Evolutionary conservation across 345 rosid genomes (phyloP).

Genomic region (Kernera saxatilis): DNA sequence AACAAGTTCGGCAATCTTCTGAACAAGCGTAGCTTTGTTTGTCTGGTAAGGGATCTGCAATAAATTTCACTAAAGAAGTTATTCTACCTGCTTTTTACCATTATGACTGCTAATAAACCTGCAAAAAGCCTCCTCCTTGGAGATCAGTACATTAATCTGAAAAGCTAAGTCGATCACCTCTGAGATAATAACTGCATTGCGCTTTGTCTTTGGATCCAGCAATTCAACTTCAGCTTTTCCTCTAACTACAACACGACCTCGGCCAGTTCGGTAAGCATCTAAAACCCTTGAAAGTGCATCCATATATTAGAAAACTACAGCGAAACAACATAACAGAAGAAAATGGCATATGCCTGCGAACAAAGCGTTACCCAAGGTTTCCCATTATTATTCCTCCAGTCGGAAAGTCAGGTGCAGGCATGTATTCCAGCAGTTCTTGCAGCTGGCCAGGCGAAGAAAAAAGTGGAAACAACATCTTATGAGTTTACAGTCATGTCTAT

Average conservation of each 20-base stretch:
- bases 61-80: not conserved
- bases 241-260: constrained; percentile 75
- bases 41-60: constrained; percentile 92
- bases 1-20: constrained; percentile 97
- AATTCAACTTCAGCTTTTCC: constrained; percentile 83
- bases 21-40: constrained; percentile 83
- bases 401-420: constrained; percentile 99
- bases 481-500: not conserved
- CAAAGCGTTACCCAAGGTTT: constrained; percentile 66
- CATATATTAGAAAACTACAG: constrained; percentile 15
- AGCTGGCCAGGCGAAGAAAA: constrained; percentile 43
- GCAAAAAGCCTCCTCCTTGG: not conserved
- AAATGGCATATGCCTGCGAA: constrained; percentile 5
- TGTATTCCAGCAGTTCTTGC: constrained; percentile 95
- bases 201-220: constrained; percentile 72
- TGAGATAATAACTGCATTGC: constrained; percentile 68
- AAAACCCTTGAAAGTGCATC: constrained; percentile 51
- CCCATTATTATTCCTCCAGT: constrained; percentile 98
- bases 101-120: not conserved
- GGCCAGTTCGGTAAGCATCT: constrained; percentile 91
- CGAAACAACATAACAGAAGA: not conserved
- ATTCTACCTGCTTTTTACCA: not conserved
- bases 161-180: constrained; percentile 50
- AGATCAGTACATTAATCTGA: not conserved
- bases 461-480: constrained; percentile 16